Percentiles rank a stretch among this genome's conserved stretches.
phyloP scores from a whole-genome alignment of 352 stramenopile species.

The Aphanomyces stellatus region DNA sequence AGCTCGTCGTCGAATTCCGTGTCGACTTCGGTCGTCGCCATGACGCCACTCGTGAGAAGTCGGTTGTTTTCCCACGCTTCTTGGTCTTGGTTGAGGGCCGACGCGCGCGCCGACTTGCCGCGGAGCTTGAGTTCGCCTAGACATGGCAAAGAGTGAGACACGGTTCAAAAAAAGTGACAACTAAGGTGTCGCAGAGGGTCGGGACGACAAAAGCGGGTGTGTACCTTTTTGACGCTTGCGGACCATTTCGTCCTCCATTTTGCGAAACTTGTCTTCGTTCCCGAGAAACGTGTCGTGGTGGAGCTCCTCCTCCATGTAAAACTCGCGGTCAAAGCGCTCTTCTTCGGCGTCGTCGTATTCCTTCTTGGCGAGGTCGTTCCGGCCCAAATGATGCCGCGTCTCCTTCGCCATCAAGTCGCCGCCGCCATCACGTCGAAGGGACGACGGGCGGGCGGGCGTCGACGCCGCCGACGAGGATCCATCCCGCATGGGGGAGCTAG shows the following conservation, averaged over 20 bases:
- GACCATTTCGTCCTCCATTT: constrained; percentile 85
- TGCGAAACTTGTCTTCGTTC: constrained; percentile 84
- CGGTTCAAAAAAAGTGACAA: not conserved
- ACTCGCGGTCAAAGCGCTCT: constrained; percentile 92
- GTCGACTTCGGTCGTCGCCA: constrained; percentile 54
- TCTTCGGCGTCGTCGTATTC: constrained; percentile 76
- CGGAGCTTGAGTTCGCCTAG: constrained; percentile 80
- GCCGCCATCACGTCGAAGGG: not conserved
- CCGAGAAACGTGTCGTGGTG: constrained; percentile 82
- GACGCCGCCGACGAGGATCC: constrained; percentile 1
- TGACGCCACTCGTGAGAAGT: constrained; percentile 91
- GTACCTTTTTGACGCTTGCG: constrained; percentile 44
- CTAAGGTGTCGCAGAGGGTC: too few species aligned
- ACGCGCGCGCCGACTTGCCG: constrained; percentile 86
- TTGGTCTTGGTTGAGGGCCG: constrained; percentile 93
- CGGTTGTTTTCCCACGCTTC: constrained; percentile 98
- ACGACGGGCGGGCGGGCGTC: not conserved
- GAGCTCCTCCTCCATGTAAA: constrained; percentile 92
- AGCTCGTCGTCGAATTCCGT: constrained; percentile 92
- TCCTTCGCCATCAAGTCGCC: constrained; percentile 17
- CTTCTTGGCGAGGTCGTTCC: constrained; percentile 38
- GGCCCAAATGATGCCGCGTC: constrained; percentile 15
- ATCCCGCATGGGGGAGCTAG: constrained; percentile 10
- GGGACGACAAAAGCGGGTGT: not conserved
- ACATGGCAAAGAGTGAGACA: not conserved